Conservation (phyloP, 306 rosid genomes). For the Crataegus laevigata region DNA sequence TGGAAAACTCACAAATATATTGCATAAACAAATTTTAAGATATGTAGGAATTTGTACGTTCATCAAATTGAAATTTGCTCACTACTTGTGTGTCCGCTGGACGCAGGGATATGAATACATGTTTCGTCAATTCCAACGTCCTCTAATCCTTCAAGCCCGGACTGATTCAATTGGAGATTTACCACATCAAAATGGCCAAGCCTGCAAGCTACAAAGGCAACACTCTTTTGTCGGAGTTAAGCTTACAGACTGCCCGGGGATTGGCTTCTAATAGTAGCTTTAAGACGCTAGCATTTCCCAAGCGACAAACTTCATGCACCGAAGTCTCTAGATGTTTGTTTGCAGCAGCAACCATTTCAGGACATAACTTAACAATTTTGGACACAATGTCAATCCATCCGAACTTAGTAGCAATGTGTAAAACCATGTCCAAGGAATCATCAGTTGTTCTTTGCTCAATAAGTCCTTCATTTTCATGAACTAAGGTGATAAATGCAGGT, state of each 20-base stretch:
- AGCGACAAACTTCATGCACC: slow-evolving; percentile 48
- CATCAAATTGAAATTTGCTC: not conserved
- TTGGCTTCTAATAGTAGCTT: slow-evolving; percentile 40
- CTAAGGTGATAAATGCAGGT: slow-evolving; percentile 25
- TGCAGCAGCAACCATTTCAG: slow-evolving; percentile 47
- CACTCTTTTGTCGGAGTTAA: slow-evolving; percentile 29
- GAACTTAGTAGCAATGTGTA: slow-evolving; percentile 56
- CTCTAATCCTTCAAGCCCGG: slow-evolving; percentile 19
- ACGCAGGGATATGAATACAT: slow-evolving; percentile 44
- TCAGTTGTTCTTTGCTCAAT: slow-evolving; percentile 34
- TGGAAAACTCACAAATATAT: not conserved
- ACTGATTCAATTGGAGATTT: slow-evolving; percentile 31
- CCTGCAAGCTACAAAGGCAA: slow-evolving; percentile 43
- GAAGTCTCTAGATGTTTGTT: slow-evolving; percentile 53
- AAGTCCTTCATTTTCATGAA: slow-evolving; percentile 30
- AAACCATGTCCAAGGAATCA: slow-evolving; percentile 36
- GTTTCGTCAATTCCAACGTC: slow-evolving; percentile 34
- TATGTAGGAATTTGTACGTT: not conserved
- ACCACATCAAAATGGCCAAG: slow-evolving; percentile 53
- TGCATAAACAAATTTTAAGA: not conserved
- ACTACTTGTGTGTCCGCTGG: slow-evolving; percentile 52
- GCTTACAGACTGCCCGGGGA: slow-evolving; percentile 34
- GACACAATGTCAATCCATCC: slow-evolving; percentile 40
- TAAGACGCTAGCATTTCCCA: slow-evolving; percentile 31
- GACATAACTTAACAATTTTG: slow-evolving; percentile 39